Percentiles rank a stretch among this genome's conserved stretches.
Conservation (phyloP, 495 filamentous ascomycete genomes). For the Trichocladium antarcticum region DNA sequence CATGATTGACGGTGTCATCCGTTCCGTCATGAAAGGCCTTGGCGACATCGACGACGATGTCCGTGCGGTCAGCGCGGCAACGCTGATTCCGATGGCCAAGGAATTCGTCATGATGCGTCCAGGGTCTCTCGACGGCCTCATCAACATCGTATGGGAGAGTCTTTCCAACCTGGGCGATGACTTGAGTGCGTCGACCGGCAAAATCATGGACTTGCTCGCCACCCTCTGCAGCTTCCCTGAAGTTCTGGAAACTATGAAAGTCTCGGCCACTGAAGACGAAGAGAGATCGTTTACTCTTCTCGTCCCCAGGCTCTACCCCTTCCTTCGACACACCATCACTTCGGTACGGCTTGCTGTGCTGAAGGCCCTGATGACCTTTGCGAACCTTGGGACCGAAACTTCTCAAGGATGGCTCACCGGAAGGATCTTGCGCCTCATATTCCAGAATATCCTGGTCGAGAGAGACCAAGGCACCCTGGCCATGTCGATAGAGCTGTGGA, state of each 20-base stretch:
- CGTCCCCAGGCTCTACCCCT: constrained; percentile 89
- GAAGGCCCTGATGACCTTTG: constrained; percentile 83
- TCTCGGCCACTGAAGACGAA: constrained; percentile 68
- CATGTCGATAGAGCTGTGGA: constrained; percentile 79
- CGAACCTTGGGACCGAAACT: constrained; percentile 69
- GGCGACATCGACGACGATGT: constrained; percentile 90
- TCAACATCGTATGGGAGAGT: constrained; percentile 95
- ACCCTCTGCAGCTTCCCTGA: constrained; percentile 90
- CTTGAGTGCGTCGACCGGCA: constrained; percentile 90
- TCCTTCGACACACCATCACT: constrained; percentile 92
- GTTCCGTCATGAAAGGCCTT: constrained; percentile 88
- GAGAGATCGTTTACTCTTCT: constrained; percentile 82
- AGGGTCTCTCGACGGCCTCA: constrained; percentile 61
- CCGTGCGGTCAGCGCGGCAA: constrained; percentile 90
- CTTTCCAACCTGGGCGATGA: constrained; percentile 91
- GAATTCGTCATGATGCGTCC: constrained; percentile 82
- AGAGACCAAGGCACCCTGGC: constrained; percentile 63
- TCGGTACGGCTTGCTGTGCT: constrained; percentile 88
- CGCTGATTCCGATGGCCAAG: constrained; percentile 85
- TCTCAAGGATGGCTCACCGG: constrained; percentile 89
- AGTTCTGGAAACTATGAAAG: constrained; percentile 88
- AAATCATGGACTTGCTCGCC: constrained; percentile 93
- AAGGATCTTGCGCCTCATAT: constrained; percentile 75
- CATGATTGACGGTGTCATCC: constrained; percentile 86
- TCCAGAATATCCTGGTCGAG: constrained; percentile 92